Conservation (phyloP, 2,329 filamentous ascomycete species). For the Ciborinia camelliae region DNA sequence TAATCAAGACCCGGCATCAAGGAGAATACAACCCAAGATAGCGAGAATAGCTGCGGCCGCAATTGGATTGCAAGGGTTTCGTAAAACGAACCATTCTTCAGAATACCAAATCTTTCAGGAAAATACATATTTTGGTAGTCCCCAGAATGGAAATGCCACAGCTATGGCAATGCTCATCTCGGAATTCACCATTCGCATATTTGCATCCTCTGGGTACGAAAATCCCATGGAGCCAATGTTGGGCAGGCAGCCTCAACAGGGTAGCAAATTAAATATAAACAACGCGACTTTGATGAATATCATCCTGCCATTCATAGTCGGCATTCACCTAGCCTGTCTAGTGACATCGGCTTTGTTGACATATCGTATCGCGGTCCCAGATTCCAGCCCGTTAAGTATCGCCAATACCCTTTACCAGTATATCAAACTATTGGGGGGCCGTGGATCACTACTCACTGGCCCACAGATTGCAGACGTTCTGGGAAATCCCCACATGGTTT, state of each 20-base stretch:
- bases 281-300: not conserved
- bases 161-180: fast-evolving
- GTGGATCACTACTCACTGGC: too few species aligned
- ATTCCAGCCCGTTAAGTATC: not conserved
- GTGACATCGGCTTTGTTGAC: not conserved
- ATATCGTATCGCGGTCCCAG: too few species aligned
- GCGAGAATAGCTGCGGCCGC: not conserved
- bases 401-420: too few species aligned
- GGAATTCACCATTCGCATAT: not conserved
- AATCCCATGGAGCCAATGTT: too few species aligned
- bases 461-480: not conserved
- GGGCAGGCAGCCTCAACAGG: too few species aligned
- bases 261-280: not conserved
- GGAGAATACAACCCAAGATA: not conserved
- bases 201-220: not conserved
- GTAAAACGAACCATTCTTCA: not conserved
- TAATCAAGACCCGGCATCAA: not conserved
- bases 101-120: not conserved
- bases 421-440: not conserved
- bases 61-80: not conserved
- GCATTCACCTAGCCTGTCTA: not conserved
- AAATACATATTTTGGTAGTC: not conserved
- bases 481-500: not conserved
- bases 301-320: not conserved
- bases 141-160: not conserved